phyloP scores from a whole-genome alignment of 2,329 filamentous ascomycete genomes.

The Hypoxylon sp. region DNA sequence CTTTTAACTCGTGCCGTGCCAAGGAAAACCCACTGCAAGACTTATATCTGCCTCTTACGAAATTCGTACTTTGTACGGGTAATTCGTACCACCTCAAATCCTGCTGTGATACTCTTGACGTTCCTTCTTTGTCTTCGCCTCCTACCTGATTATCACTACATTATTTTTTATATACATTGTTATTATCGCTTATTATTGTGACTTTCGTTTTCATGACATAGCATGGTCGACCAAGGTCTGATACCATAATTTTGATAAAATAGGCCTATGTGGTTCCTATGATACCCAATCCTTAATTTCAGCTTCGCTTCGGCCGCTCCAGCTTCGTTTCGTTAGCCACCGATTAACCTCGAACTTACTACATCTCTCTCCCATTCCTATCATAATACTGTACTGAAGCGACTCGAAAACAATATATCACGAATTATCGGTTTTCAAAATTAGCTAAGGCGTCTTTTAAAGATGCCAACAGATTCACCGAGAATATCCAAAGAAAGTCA shows the following conservation, averaged over 20 bases:
- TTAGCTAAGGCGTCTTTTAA: conserved; percentile 13
- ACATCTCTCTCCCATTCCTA: conserved; percentile 1
- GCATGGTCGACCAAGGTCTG: conserved; percentile 9
- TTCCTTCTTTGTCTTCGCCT: conserved; percentile 19
- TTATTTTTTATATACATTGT: conserved; percentile 16
- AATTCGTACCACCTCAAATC: conserved; percentile 30
- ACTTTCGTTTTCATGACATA: conserved; percentile 11
- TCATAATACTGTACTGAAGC: not conserved
- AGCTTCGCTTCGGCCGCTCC: conserved; percentile 4
- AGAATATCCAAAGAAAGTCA: conserved; percentile 37
- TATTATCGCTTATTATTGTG: conserved; percentile 16
- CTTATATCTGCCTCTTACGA: conserved; percentile 10
- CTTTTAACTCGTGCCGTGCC: conserved; percentile 26
- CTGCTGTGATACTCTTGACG: conserved; percentile 32
- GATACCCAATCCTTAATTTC: conserved; percentile 16
- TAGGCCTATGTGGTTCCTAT: conserved; percentile 12
- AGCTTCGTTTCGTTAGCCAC: conserved; percentile 3
- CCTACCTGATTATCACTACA: conserved; percentile 6
- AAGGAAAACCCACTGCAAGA: conserved; percentile 22
- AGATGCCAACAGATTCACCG: conserved; percentile 39
- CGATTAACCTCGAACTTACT: conserved; percentile 10
- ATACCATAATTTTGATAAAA: conserved; percentile 21
- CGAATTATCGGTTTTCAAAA: conserved; percentile 13
- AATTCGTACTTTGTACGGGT: conserved; percentile 22
- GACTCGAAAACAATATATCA: conserved; percentile 3